Evolutionary conservation across 441 rosid genomes (phyloP).

Genomic region (Gossypium lobatum): DNA sequence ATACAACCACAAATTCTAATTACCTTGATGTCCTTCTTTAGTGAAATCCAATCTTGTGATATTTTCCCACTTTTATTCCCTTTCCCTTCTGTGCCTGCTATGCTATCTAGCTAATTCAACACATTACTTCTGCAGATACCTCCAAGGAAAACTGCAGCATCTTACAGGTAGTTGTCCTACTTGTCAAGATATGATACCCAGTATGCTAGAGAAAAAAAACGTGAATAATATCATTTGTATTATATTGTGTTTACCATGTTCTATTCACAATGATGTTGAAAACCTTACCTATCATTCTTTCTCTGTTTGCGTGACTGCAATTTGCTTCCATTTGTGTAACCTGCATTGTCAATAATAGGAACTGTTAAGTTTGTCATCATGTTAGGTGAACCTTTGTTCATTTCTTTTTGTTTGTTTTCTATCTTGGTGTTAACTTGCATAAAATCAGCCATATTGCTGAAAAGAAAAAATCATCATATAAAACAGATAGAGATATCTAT

Average conservation of each 20-base stretch:
- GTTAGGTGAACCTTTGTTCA: constrained; percentile 1
- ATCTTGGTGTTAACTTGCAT: not conserved
- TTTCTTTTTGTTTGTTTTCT: not conserved
- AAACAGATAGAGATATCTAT: not conserved
- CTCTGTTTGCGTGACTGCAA: not conserved
- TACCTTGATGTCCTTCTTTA: not conserved
- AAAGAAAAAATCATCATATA: not conserved
- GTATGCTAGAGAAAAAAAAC: not conserved
- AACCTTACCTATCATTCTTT: not conserved
- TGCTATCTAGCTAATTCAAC: constrained; percentile 15
- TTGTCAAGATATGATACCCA: constrained; percentile 3
- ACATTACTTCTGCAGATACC: constrained; percentile 77
- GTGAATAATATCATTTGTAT: constrained; percentile 2
- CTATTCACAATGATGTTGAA: not conserved
- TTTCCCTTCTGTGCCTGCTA: not conserved
- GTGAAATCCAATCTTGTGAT: not conserved
- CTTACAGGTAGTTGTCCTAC: constrained; percentile 63
- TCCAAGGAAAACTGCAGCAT: constrained; percentile 88
- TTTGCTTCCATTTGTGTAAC: not conserved
- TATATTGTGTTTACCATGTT: not conserved
- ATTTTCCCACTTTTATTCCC: not conserved
- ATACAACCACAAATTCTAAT: not conserved
- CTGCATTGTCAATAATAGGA: not conserved
- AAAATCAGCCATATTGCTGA: not conserved
- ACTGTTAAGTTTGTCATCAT: not conserved